These are phyloP conservation scores for Yamadazyma nakazawae DNA, from an alignment of 805 yeast species.

Conservation along the genomic window DNA sequence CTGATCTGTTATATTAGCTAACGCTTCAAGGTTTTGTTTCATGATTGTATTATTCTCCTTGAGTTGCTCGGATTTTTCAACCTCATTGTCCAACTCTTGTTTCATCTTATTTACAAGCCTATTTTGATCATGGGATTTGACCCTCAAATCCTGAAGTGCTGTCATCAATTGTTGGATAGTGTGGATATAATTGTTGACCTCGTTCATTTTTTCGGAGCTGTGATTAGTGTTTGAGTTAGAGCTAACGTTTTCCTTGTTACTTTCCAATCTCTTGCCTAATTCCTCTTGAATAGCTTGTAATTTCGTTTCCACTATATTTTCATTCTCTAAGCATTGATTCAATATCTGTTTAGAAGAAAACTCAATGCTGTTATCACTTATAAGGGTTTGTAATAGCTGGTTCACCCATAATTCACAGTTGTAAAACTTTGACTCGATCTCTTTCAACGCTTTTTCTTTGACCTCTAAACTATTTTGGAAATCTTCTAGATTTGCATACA, in stretches of 20 bases:
- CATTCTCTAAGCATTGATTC: slow-evolving; percentile 14
- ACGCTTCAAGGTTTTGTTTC: slow-evolving; percentile 9
- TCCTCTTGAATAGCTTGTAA: slow-evolving; percentile 22
- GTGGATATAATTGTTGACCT: slow-evolving; percentile 11
- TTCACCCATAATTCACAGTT: slow-evolving; percentile 16
- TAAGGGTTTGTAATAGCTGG: slow-evolving; percentile 19
- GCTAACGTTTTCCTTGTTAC: neutral
- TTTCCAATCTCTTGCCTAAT: slow-evolving; percentile 14
- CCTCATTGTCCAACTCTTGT: slow-evolving; percentile 20
- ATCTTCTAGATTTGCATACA: slow-evolving; percentile 32
- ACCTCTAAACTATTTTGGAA: slow-evolving; percentile 30
- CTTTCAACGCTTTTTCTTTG: slow-evolving; percentile 22
- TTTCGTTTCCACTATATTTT: slow-evolving; percentile 21
- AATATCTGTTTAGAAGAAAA: slow-evolving; percentile 17
- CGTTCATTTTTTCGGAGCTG: slow-evolving; percentile 1
- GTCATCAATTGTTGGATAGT: slow-evolving; percentile 19
- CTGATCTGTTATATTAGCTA: slow-evolving; percentile 4
- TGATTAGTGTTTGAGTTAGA: slow-evolving; percentile 1
- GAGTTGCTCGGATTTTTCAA: slow-evolving; percentile 20
- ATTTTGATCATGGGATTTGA: slow-evolving; percentile 20
- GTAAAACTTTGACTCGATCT: slow-evolving; percentile 13
- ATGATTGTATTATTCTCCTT: slow-evolving; percentile 16
- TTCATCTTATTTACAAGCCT: slow-evolving; percentile 19
- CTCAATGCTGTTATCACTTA: slow-evolving; percentile 18
- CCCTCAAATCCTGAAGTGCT: slow-evolving; percentile 22